Evolutionary conservation across 345 rosid species (phyloP).

Genomic region (Populus alba): DNA sequence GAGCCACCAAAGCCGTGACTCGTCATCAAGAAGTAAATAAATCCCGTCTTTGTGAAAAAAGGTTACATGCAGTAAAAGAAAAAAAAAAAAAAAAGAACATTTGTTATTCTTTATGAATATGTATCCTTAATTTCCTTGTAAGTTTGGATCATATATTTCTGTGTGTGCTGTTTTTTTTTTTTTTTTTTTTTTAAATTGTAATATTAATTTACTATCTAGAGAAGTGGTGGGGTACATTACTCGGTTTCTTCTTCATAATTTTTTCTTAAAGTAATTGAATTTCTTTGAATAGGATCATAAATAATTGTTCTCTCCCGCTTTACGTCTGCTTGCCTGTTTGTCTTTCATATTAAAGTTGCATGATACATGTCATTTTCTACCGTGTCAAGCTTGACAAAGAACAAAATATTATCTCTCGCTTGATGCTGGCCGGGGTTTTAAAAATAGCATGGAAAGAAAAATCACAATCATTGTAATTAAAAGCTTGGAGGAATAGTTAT

Average conservation of each 20-base stretch:
- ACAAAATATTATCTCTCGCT: neutral
- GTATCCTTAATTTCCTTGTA: neutral
- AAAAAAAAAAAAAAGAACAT: neutral
- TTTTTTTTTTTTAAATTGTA: neutral
- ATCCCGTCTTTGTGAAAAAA: neutral
- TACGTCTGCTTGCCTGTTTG: neutral
- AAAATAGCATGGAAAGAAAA: neutral
- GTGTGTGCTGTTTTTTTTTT: neutral
- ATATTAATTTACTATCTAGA: neutral
- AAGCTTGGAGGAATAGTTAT: neutral
- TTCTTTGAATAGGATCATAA: neutral
- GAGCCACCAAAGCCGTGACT: slow-evolving; percentile 51
- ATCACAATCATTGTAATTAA: neutral
- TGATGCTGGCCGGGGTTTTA: neutral
- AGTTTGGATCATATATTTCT: neutral
- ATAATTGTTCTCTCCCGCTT: neutral
- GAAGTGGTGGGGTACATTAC: neutral
- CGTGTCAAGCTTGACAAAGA: neutral
- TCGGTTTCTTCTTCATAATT: neutral
- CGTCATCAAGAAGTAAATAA: neutral
- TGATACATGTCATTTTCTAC: neutral
- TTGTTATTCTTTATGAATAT: neutral
- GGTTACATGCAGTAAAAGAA: neutral
- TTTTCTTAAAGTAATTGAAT: neutral
- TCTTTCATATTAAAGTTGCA: neutral